Evolutionary conservation across 192 early-diverging fungal species (phyloP), one percentile per base, ranked within the genome.

Genomic region (Podila horticola): DNA sequence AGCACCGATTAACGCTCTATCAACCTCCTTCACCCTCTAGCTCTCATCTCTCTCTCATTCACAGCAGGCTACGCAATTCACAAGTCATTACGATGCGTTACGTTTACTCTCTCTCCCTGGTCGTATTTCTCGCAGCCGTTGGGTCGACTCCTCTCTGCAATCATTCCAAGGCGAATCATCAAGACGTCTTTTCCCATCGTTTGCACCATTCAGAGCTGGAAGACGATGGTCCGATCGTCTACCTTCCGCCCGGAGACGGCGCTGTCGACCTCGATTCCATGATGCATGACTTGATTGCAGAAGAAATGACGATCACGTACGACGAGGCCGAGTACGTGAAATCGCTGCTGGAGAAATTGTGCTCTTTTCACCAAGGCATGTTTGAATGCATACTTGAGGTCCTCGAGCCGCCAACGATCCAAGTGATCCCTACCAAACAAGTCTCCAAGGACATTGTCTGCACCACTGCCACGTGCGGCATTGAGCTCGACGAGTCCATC

Each of bases 161-260:
- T n/a, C n/a, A n/a, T n/a, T n/a, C n/a, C n/a, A n/a, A n/a, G n/a
- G n/a, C n/a, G n/a, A n/a, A n/a, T n/a, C n/a, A 58, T 29, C 57
- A 58, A 58, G 26, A 58, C n/a, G 57, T 58, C 57, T 58, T 58
- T 22, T 26, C 57, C 26, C 57, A 58, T 58, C n/a, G 57, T 22
- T 29, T 20, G 57, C 33, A 34, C 29, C 57, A 17, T n/a, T 28
- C 24, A 1, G 57, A 30, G 28, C 58, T 8, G 30, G n/a, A 12
- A 11, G 58, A 59, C 58, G 58, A 59, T 12, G 26, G 58, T 28
- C 28, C 28, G 58, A 59, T 59, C 58, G 30, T 59, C 28, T 30
- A 8, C 28, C 7, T 30, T 28, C 58, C 28, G 30, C 58, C 58
- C 30, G 0, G 28, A 8, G 11, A 22, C 5, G 30, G 28, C 30